Conservation (phyloP, 1,284 basidiomycete species). For the Rhodotorula glutinis region DNA sequence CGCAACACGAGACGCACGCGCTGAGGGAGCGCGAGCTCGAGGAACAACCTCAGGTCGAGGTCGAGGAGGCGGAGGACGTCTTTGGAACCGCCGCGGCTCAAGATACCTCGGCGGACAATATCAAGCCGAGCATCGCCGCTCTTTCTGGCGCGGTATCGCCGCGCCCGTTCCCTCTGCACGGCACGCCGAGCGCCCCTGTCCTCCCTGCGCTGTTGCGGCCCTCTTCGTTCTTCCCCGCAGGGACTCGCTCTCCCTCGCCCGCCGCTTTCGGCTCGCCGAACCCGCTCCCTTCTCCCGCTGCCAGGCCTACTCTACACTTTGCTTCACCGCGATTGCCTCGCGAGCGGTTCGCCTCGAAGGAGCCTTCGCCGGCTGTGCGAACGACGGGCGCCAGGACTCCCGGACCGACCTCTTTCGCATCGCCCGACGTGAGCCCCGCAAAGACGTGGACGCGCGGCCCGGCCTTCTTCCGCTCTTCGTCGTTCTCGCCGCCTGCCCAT, state of each 20-base stretch:
- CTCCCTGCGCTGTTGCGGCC: not conserved
- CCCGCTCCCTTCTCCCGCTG: not conserved
- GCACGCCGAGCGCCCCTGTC: not conserved
- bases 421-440: not conserved
- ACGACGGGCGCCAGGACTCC: not conserved
- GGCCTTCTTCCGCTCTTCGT: constrained; percentile 28
- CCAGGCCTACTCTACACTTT: not conserved
- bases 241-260: constrained; percentile 2
- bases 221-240: not conserved
- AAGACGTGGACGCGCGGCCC: constrained; percentile 25
- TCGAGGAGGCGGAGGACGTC: not conserved
- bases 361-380: not conserved
- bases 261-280: not conserved
- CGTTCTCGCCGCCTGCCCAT: constrained; percentile 19
- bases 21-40: not conserved
- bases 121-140: not conserved
- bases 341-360: not conserved
- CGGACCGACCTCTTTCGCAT: not conserved
- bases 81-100: not conserved
- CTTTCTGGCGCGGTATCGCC: not conserved
- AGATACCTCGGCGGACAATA: too few relatives aligned
- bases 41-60: not conserved
- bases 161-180: not conserved
- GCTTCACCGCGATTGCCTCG: constrained; percentile 7
- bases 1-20: not conserved